Conservation (phyloP, 2,329 filamentous ascomycete species). For the Colletotrichum sojae region DNA sequence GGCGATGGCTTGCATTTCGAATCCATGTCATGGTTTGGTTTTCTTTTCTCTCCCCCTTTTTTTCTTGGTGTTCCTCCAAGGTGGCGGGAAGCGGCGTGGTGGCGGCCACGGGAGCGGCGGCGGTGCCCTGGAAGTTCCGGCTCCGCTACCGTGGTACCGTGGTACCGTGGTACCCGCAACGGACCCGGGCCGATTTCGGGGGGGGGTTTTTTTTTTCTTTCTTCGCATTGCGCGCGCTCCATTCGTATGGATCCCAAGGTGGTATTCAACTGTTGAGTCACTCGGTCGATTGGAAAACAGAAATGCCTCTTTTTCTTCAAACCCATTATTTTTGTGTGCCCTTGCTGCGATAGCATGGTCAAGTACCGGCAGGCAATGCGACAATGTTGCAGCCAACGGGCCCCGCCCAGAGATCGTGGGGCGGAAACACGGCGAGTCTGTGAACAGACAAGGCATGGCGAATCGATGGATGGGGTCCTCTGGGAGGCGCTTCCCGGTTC, state of each 20-base stretch:
- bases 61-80: not conserved
- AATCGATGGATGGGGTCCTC: not conserved
- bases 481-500: constrained; percentile 14
- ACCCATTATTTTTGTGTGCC: no score
- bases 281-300: no score
- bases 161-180: not conserved
- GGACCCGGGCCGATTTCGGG: not conserved
- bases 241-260: not conserved
- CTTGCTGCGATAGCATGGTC: no score
- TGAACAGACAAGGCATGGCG: not conserved
- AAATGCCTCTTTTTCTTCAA: no score
- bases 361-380: no score
- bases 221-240: not conserved
- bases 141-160: constrained; percentile 19
- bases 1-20: not conserved
- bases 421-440: no score
- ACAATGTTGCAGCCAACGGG: no score
- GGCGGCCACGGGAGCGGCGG: constrained; percentile 8
- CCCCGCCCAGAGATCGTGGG: no score
- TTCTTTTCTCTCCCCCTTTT: not conserved
- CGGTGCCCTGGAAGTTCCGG: not conserved
- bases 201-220: not conserved
- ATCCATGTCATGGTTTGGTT: not conserved
- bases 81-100: not conserved
- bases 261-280: no score